phyloP scores from a whole-genome alignment of 441 rosid species.

The Populus hybrid region DNA sequence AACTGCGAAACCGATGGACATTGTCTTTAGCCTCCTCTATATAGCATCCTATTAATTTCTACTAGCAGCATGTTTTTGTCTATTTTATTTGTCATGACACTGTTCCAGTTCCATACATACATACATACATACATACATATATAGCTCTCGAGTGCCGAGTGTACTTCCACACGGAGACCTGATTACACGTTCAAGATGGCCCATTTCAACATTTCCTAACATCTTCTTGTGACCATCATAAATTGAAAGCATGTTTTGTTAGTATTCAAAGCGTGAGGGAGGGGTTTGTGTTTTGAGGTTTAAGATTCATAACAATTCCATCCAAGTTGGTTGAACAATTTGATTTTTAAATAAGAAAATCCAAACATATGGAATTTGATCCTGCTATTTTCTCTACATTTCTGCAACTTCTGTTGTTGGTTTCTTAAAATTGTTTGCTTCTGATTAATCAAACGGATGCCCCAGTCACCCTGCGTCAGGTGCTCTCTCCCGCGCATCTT shows the following conservation, averaged over 20 bases:
- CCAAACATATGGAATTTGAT: not conserved
- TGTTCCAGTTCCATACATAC: not conserved
- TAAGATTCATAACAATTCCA: not conserved
- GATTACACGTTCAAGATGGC: too few species aligned
- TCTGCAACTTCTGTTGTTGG: not conserved
- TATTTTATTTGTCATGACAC: not conserved
- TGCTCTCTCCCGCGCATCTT: too few species aligned
- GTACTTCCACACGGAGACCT: not conserved
- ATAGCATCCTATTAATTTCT: not conserved
- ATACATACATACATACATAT: too few species aligned
- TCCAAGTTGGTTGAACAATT: not conserved
- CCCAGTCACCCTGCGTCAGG: not conserved
- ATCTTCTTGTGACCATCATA: too few species aligned
- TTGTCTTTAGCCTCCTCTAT: too few species aligned
- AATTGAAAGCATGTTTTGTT: too few species aligned
- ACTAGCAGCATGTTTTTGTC: not conserved
- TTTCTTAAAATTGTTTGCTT: too few species aligned
- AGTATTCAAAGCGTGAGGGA: too few species aligned
- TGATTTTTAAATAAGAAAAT: too few species aligned
- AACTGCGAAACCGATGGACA: too few species aligned
- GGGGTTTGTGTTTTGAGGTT: not conserved
- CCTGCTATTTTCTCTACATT: not conserved
- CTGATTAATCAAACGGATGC: not conserved
- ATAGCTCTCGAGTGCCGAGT: too few species aligned
- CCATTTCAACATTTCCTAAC: too few species aligned